Percentiles rank a stretch among this genome's conserved stretches.
Conservation (phyloP, 2,329 filamentous ascomycete species). For the Didymosphaeria variabile region DNA sequence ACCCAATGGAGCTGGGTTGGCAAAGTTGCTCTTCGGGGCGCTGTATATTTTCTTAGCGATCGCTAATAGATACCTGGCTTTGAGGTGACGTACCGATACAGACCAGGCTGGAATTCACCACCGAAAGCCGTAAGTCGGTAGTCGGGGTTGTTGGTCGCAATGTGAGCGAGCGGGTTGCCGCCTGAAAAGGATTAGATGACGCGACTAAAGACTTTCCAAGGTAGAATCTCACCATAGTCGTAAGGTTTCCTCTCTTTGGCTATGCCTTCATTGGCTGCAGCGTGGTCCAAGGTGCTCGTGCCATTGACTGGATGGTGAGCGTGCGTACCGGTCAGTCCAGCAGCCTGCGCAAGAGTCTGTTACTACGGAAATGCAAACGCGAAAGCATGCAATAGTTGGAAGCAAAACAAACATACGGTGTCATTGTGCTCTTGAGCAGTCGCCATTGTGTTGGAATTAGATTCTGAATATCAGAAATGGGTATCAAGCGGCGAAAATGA, state of each 20-base stretch:
- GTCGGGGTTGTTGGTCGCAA: constrained; percentile 59
- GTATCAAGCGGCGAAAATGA: constrained; percentile 20
- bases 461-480: constrained; percentile 11
- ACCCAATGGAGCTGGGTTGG: constrained; percentile 68
- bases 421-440: constrained; percentile 52
- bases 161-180: constrained; percentile 62
- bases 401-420: constrained; percentile 32
- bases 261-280: constrained; percentile 24
- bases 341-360: not conserved
- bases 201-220: not conserved
- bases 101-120: constrained; percentile 62
- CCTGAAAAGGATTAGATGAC: constrained; percentile 29
- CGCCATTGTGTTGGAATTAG: constrained; percentile 48
- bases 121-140: constrained; percentile 58
- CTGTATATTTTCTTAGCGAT: constrained; percentile 20
- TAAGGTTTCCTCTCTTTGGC: constrained; percentile 56
- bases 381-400: not conserved
- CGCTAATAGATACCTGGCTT: not conserved
- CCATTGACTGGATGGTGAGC: constrained; percentile 36
- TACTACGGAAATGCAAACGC: not conserved
- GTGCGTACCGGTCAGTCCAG: constrained; percentile 17
- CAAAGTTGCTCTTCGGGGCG: constrained; percentile 57
- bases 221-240: constrained; percentile 51
- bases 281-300: constrained; percentile 51
- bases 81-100: constrained; percentile 48